These are phyloP conservation scores for Lenwebbia sp. DNA, from an alignment of 345 rosid genomes.

Conservation along the genomic window DNA sequence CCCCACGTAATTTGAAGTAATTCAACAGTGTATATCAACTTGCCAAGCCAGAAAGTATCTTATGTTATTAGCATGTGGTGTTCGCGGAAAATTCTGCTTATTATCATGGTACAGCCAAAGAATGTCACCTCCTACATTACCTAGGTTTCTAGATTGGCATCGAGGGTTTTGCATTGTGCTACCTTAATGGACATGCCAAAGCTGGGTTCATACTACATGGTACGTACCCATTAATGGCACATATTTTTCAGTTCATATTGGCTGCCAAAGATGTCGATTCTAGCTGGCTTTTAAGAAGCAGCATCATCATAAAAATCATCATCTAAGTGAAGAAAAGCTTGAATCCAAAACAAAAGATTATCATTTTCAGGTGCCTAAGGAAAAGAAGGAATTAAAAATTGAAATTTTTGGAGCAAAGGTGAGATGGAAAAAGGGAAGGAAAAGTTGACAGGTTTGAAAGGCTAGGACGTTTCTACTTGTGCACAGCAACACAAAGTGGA, in stretches of 20 bases:
- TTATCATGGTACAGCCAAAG: not conserved
- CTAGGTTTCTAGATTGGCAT: not conserved
- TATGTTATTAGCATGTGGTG: not conserved
- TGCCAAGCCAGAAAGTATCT: not conserved
- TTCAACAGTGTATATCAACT: not conserved
- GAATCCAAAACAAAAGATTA: not conserved
- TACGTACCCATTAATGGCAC: not conserved
- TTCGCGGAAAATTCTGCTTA: not conserved
- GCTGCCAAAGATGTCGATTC: not conserved
- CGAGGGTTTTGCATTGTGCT: not conserved
- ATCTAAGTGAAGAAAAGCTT: not conserved
- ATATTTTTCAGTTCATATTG: not conserved
- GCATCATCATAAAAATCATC: not conserved
- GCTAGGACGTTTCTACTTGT: not conserved
- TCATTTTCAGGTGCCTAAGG: not conserved
- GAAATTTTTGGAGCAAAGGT: not conserved
- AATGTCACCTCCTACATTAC: not conserved
- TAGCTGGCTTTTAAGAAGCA: not conserved
- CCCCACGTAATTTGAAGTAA: not conserved
- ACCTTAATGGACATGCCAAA: not conserved
- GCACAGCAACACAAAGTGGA: not conserved
- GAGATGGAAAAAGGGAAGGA: not conserved
- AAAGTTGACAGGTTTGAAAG: not conserved
- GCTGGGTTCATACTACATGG: not conserved
- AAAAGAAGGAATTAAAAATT: not conserved